These are phyloP conservation scores for Thelonectria olida DNA, from an alignment of 2,329 filamentous ascomycete genomes.

Conservation along the genomic window DNA sequence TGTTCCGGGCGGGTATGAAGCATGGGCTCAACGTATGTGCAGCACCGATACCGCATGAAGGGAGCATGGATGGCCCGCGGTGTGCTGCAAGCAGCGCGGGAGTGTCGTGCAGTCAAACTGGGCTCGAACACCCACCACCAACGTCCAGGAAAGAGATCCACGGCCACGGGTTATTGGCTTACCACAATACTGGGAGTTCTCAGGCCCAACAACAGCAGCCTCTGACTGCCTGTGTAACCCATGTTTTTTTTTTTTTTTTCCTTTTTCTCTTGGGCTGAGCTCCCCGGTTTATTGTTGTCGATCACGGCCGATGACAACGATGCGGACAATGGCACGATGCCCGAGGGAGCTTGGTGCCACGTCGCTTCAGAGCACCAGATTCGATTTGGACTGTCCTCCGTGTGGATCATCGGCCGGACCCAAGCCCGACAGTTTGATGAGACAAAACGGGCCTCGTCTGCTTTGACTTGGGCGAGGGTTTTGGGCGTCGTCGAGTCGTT, in stretches of 20 bases:
- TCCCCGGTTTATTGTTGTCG: neutral
- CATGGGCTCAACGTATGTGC: neutral
- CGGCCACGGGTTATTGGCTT: constrained; percentile 13
- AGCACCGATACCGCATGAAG: constrained; percentile 7
- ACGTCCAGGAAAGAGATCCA: neutral
- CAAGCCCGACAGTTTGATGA: constrained; percentile 14
- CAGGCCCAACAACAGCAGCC: neutral
- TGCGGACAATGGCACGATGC: neutral
- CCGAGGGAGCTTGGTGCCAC: constrained; percentile 5
- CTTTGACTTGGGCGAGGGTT: too few relatives aligned
- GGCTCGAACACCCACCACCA: constrained; percentile 17
- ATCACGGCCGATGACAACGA: neutral
- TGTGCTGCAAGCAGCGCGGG: constrained; percentile 13
- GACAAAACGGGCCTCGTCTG: constrained; percentile 18
- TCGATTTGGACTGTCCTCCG: constrained; percentile 7
- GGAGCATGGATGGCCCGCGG: constrained; percentile 8
- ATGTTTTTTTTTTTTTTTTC: neutral
- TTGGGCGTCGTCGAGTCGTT: too few relatives aligned
- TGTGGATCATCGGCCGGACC: constrained; percentile 15
- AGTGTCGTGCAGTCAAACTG: constrained; percentile 22
- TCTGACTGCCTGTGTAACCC: neutral
- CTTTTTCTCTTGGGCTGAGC: neutral
- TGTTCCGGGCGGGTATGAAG: constrained; percentile 11
- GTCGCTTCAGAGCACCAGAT: constrained; percentile 9
- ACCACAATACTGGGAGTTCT: constrained; percentile 20